Base-by-base conservation (phyloP, 2,329 filamentous ascomycete genomes). In the Pestalotiopsis sp. region DNA sequence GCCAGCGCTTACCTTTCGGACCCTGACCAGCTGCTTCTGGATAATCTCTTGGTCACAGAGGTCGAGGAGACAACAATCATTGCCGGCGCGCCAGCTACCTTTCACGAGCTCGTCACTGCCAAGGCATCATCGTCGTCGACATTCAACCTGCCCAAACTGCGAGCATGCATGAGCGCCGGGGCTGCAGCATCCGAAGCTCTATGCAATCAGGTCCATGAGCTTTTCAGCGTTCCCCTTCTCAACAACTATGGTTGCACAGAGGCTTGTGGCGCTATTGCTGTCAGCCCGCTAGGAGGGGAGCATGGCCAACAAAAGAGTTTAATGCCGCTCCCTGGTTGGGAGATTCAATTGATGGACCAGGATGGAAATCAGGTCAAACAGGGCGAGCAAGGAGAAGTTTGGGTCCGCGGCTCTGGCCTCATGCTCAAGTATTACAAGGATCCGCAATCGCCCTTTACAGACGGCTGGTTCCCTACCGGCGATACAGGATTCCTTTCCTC, bases 341-440 rank as follows among this genome's bases (percentile, higher is more conserved):
- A 64, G 41, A 64, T 64, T 23, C n/a, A 64, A 23, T 25, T 64
- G 62, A 64, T 64, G 41, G 62, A 64, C 49, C 62, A 64, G 56
- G 62, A 64, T 52, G 62, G 62, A 27, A 49, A 52, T 11, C 62
- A 36, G 11, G 62, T 64, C 62, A 17, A 25, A 7, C 38, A 52
- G 20, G 62, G 62, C 41, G 62, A 64, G 41, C 62, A 64, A 31
- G 62, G 62, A 7, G 62, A 64, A 23, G 39, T 64, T 14, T 52
- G 62, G 62, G 62, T 64, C 2, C 62, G 62, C 39, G 62, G 62
- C 25, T 25, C 62, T 20, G 62, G 62, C 6, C 62, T 64, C 20
- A 64, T 64, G 62, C 62, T 64, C 17, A 45, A 23, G 6, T 64
- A 64, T 39, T 64, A 64, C 25, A 49, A 64, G 27, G 62, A 64